These are phyloP conservation scores for Ettlia oleoabundans DNA, from an alignment of 139 green algal species.

Conservation along the genomic window DNA sequence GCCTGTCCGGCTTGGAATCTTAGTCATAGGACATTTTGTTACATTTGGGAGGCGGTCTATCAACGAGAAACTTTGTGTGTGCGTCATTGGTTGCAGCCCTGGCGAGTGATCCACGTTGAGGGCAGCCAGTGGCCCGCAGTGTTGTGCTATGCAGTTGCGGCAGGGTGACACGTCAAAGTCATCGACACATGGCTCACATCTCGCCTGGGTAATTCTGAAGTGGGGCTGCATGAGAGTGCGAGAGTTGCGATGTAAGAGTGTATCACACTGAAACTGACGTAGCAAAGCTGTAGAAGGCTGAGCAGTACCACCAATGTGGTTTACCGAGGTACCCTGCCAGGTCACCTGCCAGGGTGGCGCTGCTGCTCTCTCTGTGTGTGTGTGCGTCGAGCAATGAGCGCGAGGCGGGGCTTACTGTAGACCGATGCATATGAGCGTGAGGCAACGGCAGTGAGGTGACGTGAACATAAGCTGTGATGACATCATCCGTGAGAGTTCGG, in stretches of 20 bases:
- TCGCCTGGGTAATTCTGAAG: too few relatives aligned
- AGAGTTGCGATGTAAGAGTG: too few relatives aligned
- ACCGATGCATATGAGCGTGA: too few relatives aligned
- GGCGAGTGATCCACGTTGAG: background rate
- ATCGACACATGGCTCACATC: background rate
- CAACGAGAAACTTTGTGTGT: background rate
- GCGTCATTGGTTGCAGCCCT: background rate
- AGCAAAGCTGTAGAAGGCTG: too few relatives aligned
- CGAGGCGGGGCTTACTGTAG: too few relatives aligned
- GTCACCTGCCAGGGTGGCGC: too few relatives aligned
- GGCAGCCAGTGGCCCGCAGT: slow-evolving; percentile 6
- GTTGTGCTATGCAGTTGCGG: slow-evolving; percentile 1
- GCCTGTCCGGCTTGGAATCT: background rate
- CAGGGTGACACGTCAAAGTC: slow-evolving; percentile 1
- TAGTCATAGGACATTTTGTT: background rate
- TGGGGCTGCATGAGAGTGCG: too few relatives aligned
- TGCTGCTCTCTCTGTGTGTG: too few relatives aligned
- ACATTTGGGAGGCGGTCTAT: too few relatives aligned
- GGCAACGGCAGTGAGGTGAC: too few relatives aligned
- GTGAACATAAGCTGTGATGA: background rate
- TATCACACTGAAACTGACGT: too few relatives aligned
- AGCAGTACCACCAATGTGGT: background rate
- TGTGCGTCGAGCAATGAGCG: too few relatives aligned
- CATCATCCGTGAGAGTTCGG: background rate
- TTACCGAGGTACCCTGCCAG: background rate